Base-by-base conservation (phyloP, 2,329 filamentous ascomycete species). In the Didymella keratinophila region DNA sequence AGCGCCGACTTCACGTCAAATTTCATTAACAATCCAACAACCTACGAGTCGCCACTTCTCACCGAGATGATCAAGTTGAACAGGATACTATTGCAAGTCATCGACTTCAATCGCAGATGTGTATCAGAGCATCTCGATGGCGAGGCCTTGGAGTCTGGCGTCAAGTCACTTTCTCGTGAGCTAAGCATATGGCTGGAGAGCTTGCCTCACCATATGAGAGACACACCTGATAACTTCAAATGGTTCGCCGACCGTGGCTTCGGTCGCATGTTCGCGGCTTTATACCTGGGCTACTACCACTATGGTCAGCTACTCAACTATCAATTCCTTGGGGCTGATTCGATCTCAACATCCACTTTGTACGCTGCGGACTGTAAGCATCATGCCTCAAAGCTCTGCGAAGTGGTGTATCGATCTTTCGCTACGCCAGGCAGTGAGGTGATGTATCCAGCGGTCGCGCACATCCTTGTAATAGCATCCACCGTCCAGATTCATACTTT, bases 11-110 rank as follows among this genome's bases (percentile, higher is more conserved):
- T 61, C 18, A 58, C 52, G 5, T 61, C 60, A 1, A 56, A 52
- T n/a, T 58, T 60, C 18, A 61, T 56, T 1, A 56, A 54, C 12
- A 53, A 66, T 23, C 46, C 59, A 12, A 48, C 50, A 11, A 56
- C 56, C 10, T 53, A 53, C 10, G 50, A 60, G n/a, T 65, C 65
- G 11, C 65, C 67, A n/a, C 56, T 69, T 9, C 57, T 69, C 5
- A 64, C 67, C n/a, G 67, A 69, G 45, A 69, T 69, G 67, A 60
- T 69, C 32, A 69, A 68, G 27, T 44, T 69, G 14, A 69, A 69
- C 32, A 58, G 64, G 23, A 68, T 69, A 27, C 43, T 69, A 25
- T 45, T 65, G 18, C 60, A 54, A 34, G 67, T 69, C 48, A 68
- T 69, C 42, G 67, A 68, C 42, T 69, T 69, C 58, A 69, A 69